These are phyloP conservation scores for Adenanthera pavonina DNA, from an alignment of 306 rosid species.

Conservation along the genomic window DNA sequence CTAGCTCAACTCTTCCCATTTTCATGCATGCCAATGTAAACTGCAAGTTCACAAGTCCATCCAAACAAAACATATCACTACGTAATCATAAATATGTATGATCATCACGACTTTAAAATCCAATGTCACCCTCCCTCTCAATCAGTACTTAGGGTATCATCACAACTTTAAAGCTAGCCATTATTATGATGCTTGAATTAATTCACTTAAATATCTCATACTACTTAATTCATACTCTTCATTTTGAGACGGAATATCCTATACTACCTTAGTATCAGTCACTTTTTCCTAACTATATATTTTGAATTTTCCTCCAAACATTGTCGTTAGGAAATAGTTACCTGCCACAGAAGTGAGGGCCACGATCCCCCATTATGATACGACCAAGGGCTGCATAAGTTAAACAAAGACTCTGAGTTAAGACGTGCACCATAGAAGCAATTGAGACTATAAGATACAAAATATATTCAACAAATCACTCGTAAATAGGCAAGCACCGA, in stretches of 20 bases:
- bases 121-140: conserved; percentile 2
- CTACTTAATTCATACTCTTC: no score
- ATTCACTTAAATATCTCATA: no score
- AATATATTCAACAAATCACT: conserved; percentile 7
- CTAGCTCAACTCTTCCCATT: conserved; percentile 79
- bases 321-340: conserved; percentile 31
- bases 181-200: no score
- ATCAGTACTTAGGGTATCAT: neutral
- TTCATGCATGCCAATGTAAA: conserved; percentile 90
- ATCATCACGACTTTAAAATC: neutral
- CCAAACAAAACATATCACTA: neutral
- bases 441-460: conserved; percentile 26
- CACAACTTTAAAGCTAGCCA: no score
- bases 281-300: neutral
- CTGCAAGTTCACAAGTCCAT: conserved; percentile 41
- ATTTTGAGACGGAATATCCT: no score
- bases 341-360: conserved; percentile 97
- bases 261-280: no score
- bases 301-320: neutral
- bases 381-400: conserved; percentile 85
- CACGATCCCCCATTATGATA: conserved; percentile 94
- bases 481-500: neutral
- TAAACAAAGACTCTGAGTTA: conserved; percentile 31
- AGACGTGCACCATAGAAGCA: conserved; percentile 1
- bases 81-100: neutral